Base-by-base conservation (phyloP, 768 basidiomycete genomes). In the Lactarius hengduanensis region DNA sequence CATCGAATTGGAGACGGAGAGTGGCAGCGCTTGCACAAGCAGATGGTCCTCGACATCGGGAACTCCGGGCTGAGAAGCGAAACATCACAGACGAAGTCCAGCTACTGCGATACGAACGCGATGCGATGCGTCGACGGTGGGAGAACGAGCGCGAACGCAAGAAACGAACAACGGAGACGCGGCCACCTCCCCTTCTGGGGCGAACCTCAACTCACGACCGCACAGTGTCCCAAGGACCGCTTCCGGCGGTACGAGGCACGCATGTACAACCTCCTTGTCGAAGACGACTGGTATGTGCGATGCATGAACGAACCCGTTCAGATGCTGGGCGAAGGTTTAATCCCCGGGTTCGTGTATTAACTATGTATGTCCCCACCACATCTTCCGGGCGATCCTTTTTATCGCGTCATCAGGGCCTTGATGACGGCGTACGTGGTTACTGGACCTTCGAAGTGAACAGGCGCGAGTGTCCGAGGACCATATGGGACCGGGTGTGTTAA, bases 231-330 rank as follows among this genome's bases (percentile, higher is more conserved):
- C 18, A 30, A 1, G 18, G 68, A 63, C 22, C 62, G 62, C 54
- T 20, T 59, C 58, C 61, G 69, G 18, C 62, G n/a, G 5, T 67
- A 67, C 26, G 70, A 73, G 26, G 58, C 72, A 4, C 68, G 66
- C 11, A 66, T 75, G 54, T 58, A 67, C 59, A 69, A 67, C 34
- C 62, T 75, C 8, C 66, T 59, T 22, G 22, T 63, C n/a, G 72
- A 69, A 32, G 72, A 73, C 4, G 69, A 74, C 59, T 72, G 71
- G 73, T 41, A 66, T 40, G 65, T 22, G 45, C 71, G 71, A 60
- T 75, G 74, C 59, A 61, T 59, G 66, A 63, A 59, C 20, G 53
- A 54, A 57, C 13, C 50, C 10, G 38, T 47, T 20, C 3, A 45
- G 8, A 59, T 67, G 57, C 57, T 9, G 66, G 66, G 26, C 66